Conservation (phyloP, 306 rosid genomes). For the Malus asiatica region DNA sequence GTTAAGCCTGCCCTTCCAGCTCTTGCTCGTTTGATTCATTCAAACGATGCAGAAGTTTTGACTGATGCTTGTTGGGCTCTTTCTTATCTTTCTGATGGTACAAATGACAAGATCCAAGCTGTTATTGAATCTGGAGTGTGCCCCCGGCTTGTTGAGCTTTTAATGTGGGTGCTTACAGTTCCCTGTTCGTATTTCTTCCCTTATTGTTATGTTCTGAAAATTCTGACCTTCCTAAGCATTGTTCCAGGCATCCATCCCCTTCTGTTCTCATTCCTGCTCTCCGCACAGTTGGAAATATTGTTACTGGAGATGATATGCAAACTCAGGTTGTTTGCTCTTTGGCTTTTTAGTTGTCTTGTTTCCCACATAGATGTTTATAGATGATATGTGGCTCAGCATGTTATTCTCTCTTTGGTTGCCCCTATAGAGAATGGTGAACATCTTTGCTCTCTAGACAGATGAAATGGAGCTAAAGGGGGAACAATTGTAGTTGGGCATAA, state of each 20-base stretch:
- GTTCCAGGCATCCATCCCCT: conserved; percentile 75
- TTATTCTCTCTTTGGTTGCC: not conserved
- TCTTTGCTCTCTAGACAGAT: not conserved
- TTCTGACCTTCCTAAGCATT: not conserved
- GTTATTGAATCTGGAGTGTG: conserved; percentile 87
- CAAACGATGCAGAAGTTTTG: conserved; percentile 90
- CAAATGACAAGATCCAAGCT: conserved; percentile 92
- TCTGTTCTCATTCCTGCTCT: conserved; percentile 92
- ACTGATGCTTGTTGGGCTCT: conserved; percentile 98
- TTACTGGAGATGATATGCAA: conserved; percentile 93
- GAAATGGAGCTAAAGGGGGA: not conserved
- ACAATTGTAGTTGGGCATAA: not conserved
- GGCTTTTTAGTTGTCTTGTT: not conserved
- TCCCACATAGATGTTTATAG: not conserved
- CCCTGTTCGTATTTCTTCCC: not conserved
- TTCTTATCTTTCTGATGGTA: conserved; percentile 91
- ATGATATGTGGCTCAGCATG: not conserved
- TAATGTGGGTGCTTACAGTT: conserved; percentile 45
- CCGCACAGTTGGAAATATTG: conserved; percentile 89
- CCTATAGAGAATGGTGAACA: not conserved
- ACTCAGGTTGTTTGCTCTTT: conserved; percentile 51
- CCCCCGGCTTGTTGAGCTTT: conserved; percentile 80
- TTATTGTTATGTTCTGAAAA: not conserved
- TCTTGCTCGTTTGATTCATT: conserved; percentile 73
- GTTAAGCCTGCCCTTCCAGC: conserved; percentile 98